Conservation (phyloP, 2,329 filamentous ascomycete species). For the Macrophomina pseudophaseolina region DNA sequence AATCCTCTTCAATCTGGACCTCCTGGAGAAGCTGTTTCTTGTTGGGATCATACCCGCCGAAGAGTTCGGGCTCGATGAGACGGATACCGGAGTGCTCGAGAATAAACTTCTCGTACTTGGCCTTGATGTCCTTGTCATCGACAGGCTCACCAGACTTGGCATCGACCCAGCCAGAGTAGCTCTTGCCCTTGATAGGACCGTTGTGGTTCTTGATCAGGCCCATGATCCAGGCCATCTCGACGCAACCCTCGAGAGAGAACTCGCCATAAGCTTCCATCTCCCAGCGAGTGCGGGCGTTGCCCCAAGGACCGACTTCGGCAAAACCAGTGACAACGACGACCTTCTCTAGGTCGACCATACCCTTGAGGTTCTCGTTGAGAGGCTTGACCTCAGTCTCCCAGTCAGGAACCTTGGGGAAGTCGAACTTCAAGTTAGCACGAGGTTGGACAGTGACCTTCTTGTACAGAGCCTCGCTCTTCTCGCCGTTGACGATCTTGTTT, state of each 20-base stretch:
- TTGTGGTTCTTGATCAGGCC: constrained; percentile 99
- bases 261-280: constrained; percentile 98
- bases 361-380: constrained; percentile 85
- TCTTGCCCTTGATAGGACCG: constrained; percentile 91
- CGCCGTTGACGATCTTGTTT: constrained; percentile 96
- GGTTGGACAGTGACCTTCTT: constrained; percentile 93
- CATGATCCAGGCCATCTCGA: constrained; percentile 99
- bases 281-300: constrained; percentile 97
- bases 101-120: constrained; percentile 96
- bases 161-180: constrained; percentile 97
- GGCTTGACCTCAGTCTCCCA: constrained; percentile 92
- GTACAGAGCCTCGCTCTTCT: constrained; percentile 88
- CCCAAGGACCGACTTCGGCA: constrained; percentile 94
- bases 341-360: constrained; percentile 98
- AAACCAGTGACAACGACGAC: constrained; percentile 98
- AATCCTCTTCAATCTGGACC: constrained; percentile 94
- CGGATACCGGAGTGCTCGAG: constrained; percentile 97
- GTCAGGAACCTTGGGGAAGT: constrained; percentile 87
- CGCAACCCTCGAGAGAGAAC: constrained; percentile 96
- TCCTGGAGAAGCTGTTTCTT: constrained; percentile 99
- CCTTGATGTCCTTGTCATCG: constrained; percentile 96
- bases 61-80: constrained; percentile 95
- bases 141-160: constrained; percentile 92
- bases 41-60: constrained; percentile 95
- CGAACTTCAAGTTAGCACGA: constrained; percentile 96